A percentile compares a stretch with the other conserved stretches of the same genome.
Evolutionary conservation across 495 filamentous ascomycete genomes (phyloP).

Genomic region (Neurospora sp.): DNA sequence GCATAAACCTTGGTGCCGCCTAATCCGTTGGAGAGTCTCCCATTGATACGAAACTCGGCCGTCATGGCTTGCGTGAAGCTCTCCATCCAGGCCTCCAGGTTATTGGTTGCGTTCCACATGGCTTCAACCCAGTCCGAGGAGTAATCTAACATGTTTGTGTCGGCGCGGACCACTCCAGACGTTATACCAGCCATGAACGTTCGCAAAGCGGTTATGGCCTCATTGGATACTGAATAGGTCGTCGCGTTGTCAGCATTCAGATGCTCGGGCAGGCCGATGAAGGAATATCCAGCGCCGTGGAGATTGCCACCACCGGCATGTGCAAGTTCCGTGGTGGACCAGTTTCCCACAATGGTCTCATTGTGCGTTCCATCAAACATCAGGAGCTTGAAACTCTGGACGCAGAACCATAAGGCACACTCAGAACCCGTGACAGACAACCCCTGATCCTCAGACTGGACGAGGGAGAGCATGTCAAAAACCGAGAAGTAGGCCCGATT

Average conservation of each 20-base stretch:
- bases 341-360: slow-evolving; percentile 13
- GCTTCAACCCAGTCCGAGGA: slow-evolving; percentile 33
- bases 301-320: slow-evolving; percentile 1
- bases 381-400: slow-evolving; percentile 19
- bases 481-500: slow-evolving; percentile 21
- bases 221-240: slow-evolving; percentile 19
- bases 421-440: slow-evolving; percentile 3
- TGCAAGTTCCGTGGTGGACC: slow-evolving; percentile 18
- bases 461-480: slow-evolving; percentile 25
- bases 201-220: slow-evolving; percentile 17
- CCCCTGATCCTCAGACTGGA: slow-evolving; percentile 7
- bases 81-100: slow-evolving; percentile 20
- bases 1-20: slow-evolving; percentile 8
- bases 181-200: slow-evolving; percentile 23
- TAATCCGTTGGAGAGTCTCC: slow-evolving; percentile 3
- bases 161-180: slow-evolving; percentile 18
- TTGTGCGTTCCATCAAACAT: slow-evolving; percentile 18
- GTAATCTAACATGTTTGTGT: slow-evolving; percentile 15
- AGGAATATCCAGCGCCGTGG: slow-evolving; percentile 18
- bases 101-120: slow-evolving; percentile 20
- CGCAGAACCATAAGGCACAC: slow-evolving; percentile 30
- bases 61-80: slow-evolving; percentile 24
- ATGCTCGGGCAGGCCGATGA: slow-evolving; percentile 19
- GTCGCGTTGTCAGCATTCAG: slow-evolving; percentile 18
- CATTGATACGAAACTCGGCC: slow-evolving; percentile 22